A percentile compares a stretch with the other conserved stretches of the same genome.
Evolutionary conservation across 1,139 yeast genomes (phyloP).

Genomic region (Debaryomyces coudertii): DNA sequence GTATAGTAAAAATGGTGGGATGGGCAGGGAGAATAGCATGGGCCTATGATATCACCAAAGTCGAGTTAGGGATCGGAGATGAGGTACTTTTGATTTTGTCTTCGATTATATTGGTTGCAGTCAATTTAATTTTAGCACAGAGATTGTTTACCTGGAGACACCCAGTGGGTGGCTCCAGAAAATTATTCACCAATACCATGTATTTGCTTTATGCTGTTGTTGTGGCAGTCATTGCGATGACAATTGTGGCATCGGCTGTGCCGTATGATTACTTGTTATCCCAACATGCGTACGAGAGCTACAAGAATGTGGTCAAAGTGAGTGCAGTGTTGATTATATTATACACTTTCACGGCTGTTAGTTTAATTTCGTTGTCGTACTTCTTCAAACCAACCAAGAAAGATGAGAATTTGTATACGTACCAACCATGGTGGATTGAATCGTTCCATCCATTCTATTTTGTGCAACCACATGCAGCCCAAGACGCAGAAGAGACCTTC

Average conservation of each 20-base stretch:
- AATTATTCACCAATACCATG: conserved; percentile 42
- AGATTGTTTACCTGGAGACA: conserved; percentile 51
- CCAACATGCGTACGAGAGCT: conserved; percentile 21
- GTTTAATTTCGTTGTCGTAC: conserved; percentile 42
- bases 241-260: conserved; percentile 37
- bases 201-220: conserved; percentile 35
- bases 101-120: conserved; percentile 36
- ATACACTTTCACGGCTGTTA: conserved; percentile 39
- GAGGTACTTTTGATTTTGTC: conserved; percentile 41
- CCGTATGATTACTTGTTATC: conserved; percentile 40
- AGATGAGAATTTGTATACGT: conserved; percentile 47
- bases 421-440: conserved; percentile 54
- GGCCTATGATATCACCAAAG: conserved; percentile 29
- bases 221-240: conserved; percentile 32
- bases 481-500: conserved; percentile 44
- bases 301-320: conserved; percentile 35
- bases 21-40: conserved; percentile 31
- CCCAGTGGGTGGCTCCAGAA: conserved; percentile 49
- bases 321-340: conserved; percentile 35
- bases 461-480: conserved; percentile 41
- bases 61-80: conserved; percentile 33
- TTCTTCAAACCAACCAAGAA: conserved; percentile 46
- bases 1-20: conserved; percentile 33
- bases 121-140: conserved; percentile 46
- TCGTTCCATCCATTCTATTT: conserved; percentile 47